A percentile compares a stretch with the other conserved stretches of the same genome.
Evolutionary conservation across 805 yeast species (phyloP).

Genomic region (Isabelozyma gotoi): DNA sequence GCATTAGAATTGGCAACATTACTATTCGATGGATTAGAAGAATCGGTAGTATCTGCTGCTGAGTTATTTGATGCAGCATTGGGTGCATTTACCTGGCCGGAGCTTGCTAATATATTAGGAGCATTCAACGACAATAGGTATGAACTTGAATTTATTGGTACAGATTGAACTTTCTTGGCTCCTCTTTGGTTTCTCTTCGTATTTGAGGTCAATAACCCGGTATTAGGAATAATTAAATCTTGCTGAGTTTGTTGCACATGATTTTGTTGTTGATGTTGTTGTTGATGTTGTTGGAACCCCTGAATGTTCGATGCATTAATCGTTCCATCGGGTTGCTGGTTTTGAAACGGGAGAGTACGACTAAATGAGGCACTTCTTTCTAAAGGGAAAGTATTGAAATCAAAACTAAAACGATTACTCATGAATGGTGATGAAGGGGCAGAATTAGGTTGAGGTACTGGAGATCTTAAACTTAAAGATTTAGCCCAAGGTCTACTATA

Average conservation of each 20-base stretch:
- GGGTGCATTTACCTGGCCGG: not conserved
- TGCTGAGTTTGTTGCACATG: slow-evolving; percentile 3
- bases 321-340: not conserved
- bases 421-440: slow-evolving; percentile 17
- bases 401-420: slow-evolving; percentile 15
- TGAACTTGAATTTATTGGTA: not conserved
- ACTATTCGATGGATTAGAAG: not conserved
- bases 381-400: slow-evolving; percentile 11
- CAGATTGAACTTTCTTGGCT: not conserved
- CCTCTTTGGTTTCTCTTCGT: not conserved
- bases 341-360: slow-evolving; percentile 1
- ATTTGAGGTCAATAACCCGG: not conserved
- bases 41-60: not conserved
- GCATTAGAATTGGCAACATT: not conserved
- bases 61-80: not conserved
- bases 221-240: slow-evolving; percentile 1
- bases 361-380: slow-evolving; percentile 5
- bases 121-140: slow-evolving; percentile 6
- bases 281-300: slow-evolving; percentile 2
- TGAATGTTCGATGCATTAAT: not conserved
- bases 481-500: slow-evolving; percentile 5
- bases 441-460: slow-evolving; percentile 10
- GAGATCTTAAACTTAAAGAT: slow-evolving; percentile 7
- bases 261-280: slow-evolving; percentile 1
- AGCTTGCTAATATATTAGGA: not conserved